Base-by-base conservation (phyloP, 495 filamentous ascomycete genomes). In the Haplographium delicatum region DNA sequence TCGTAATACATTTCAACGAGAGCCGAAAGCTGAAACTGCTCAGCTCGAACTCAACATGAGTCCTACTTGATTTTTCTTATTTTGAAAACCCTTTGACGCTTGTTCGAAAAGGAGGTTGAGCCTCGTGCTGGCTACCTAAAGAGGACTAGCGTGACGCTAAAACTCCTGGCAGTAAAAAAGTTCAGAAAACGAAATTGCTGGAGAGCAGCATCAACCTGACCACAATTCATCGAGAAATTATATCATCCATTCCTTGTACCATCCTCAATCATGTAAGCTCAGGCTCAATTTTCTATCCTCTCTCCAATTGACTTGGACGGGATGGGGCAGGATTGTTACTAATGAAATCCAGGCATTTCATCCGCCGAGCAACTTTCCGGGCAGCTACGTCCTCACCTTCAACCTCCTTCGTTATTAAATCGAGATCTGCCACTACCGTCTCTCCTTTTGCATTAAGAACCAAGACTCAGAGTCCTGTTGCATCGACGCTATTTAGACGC, bases 321-420 rank as follows among this genome's bases (percentile, higher is more conserved):
- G 9, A 48, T 47, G 39, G 20, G 37, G 26, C 28, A 31, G 13
- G 28, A 31, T 31, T 13, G 3, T 3, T 16, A 24, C 26, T 39
- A 26, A 41, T 26, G 10, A 10, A 46, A 45, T 46, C 39, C 48
- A 82, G 76, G 78, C 72, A 75, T 66, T 68, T 70, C 48, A 56
- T 83, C 54, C 78, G 79, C 48, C 75, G 76, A 56, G 73, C 73
- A 41, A 75, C 78, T 57, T 66, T 77, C 39, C 73, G 82, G 48
- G 75, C 81, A 24, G 67, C 78, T 53, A 66, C 74, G 34, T 68
- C 78, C 35, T 67, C 72, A 9, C 68, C 78, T 20, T 62, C 68
- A 27, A 62, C 71, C 20, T 58, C 72, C 30, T 56, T 65, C 13
- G n/a, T n/a, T n/a, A n/a, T n/a, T n/a, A n/a, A n/a, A n/a, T 62